Base-by-base conservation (phyloP, 1,284 basidiomycete genomes). In the Phellopilus nigrolimitatus region DNA sequence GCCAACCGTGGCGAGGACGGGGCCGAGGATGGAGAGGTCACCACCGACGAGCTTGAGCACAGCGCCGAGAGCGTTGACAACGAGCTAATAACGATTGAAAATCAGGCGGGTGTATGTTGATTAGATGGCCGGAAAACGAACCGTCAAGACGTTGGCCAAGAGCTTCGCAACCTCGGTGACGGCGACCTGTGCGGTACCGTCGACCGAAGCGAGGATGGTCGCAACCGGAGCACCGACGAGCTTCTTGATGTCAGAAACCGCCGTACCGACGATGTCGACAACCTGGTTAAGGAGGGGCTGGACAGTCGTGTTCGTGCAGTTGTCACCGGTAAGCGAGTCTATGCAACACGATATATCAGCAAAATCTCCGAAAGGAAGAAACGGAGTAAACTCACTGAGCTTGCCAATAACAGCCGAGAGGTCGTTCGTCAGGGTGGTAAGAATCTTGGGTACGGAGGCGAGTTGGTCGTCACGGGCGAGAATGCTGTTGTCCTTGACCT, bases 41-140 rank as follows among this genome's bases (percentile, higher is more conserved):
- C 55, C 49, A 38, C 56, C 60, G 33, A 67, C 65, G 21, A 72
- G 51, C 27, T 62, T 60, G 19, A 74, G 60, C 48, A 72, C 64
- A 17, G 61, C 61, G n/a, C 60, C 62, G 47, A 72, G 55, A 17
- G 70, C 71, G n/a, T 40, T 53, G 57, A 74, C 65, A 45, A 74
- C 56, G 22, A 70, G 44, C 61, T 66, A 19, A 7, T 12, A 25
- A 22, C 15, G 10, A 39, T 40, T 39, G 37, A 39, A 15, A 8
- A 31, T 9, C n/a, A 9, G 15, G 25, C 13, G 7, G 15, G 25
- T 5, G n/a, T 21, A 13, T 12, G 10, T 2, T n/a, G 39, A n/a
- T 24, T 4, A 19, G 3, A 30, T 15, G 28, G 2, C 37, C 54
- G 49, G 3, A 65, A 33, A 7, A 59, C 56, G 24, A 37, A 65